Base-by-base conservation (phyloP, 1,284 basidiomycete species). In the Melampsora larici-populina region DNA sequence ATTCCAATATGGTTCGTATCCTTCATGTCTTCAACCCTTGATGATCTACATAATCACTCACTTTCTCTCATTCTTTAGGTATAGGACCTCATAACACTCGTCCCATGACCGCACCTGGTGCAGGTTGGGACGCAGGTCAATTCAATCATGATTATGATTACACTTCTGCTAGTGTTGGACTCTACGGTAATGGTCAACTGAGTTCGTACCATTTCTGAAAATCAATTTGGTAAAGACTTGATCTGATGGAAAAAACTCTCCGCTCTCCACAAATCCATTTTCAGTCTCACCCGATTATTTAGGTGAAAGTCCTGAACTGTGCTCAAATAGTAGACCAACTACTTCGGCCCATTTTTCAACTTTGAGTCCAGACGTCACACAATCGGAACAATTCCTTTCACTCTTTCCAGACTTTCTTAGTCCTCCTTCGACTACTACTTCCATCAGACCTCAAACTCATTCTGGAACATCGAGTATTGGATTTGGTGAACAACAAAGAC, bases 51-150 rank as follows among this genome's bases (percentile, higher is more conserved):
- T n/a, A n/a, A n/a, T 43, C 11, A 43, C 40, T 43, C 26, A n/a
- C 58, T 36, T 33, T 71, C 33, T 43, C 51, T 70, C 29, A 40
- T 46, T 29, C 5, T 5, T 24, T 62, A 76, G 73, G 62, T 58
- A 62, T 68, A 29, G 64, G 55, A 63, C 17, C 65, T 62, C 73
- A 76, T 3, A 58, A 67, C 48, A 55, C 63, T 51, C 64, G 73
- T 18, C 73, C 73, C n/a, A 76, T 76, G 73, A 76, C 73, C 49
- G 73, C 73, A 6, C 73, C 73, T 36, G 73, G 73, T 65, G 43
- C 73, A 26, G 49, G 33, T 2, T 76, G 73, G 73, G 65, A 49
- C 18, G 73, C 46, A 13, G 66, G 73, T n/a, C 46, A 75, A 51
- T 49, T 67, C 24, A 33, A 43, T 40, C 43, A 62, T 67, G 65